Conservation (phyloP, 768 basidiomycete genomes). For the Suillus discolor region DNA sequence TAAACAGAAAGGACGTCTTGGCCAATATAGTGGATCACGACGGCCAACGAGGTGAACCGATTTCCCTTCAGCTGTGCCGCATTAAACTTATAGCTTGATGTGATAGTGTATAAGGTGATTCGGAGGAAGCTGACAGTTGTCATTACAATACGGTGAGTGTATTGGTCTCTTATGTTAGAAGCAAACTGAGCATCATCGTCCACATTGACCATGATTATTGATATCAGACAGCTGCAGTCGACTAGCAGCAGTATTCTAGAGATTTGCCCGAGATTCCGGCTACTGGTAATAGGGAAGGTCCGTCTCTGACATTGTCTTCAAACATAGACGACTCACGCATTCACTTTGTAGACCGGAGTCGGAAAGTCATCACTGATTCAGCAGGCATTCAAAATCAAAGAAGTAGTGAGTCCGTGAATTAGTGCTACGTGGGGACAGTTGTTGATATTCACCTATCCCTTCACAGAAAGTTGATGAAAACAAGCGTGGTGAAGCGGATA, state of each 20-base stretch:
- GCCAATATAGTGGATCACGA: neutral
- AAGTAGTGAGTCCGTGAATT: constrained; percentile 1
- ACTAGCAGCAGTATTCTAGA: constrained; percentile 3
- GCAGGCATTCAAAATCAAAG: constrained; percentile 9
- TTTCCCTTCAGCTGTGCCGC: neutral
- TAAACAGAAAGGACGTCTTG: constrained; percentile 1
- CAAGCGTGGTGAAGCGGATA: constrained; percentile 16
- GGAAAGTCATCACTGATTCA: constrained; percentile 13
- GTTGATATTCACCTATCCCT: neutral
- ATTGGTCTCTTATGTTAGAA: neutral
- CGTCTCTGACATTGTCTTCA: neutral
- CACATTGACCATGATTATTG: neutral
- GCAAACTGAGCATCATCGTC: neutral
- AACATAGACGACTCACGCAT: neutral
- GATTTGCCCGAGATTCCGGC: constrained; percentile 12
- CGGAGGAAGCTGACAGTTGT: constrained; percentile 5
- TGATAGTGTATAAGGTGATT: neutral
- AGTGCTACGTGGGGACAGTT: neutral
- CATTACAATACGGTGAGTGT: neutral
- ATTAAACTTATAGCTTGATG: neutral
- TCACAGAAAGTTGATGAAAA: constrained; percentile 3
- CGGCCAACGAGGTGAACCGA: constrained; percentile 9
- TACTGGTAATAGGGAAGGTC: constrained; percentile 16
- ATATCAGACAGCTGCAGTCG: constrained; percentile 8
- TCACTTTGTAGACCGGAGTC: constrained; percentile 8